Evolutionary conservation across 2,329 filamentous ascomycete species (phyloP), one percentile per base, ranked within the genome.

Genomic region (Biscogniauxia mediterranea): DNA sequence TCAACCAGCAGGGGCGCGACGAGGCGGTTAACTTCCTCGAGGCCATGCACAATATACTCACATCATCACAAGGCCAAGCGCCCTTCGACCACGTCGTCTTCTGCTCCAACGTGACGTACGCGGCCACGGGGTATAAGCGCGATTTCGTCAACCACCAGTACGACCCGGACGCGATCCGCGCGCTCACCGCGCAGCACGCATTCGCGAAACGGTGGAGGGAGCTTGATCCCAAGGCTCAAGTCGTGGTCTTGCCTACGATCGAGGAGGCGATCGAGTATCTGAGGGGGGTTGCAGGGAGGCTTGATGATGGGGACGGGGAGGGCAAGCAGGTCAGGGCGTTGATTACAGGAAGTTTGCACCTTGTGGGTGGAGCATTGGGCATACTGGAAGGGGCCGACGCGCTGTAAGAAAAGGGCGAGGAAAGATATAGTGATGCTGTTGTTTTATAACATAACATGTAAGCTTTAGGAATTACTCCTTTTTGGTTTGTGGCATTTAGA

Each of bases 21-120:
- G 82, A 84, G 70, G 78, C 83, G 42, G 74, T 85, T 25, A 76
- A 81, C 58, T 85, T 88, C 55, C 78, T 88, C 13, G 76, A 78
- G 20, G 77, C 78, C 2, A 75, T 87, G 21, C 69, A 79, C 61
- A 69, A 71, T 2, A 73, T 77, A 3, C 69, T 73, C 7, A 8
- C 71, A 74, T 21, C 66, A 71, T 49, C 73, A 71, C 61, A 15
- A 17, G 66, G 68, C 0, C 68, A 72, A 26, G 69, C 68, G 9
- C 66, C 77, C 0, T 94, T 96, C 72, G 86, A 87, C 20, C 87
- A 92, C 70, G 91, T 86, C 56, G 81, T 96, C 56, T 96, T 96
- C 78, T 95, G 90, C 73, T 91, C 90, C 1, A 96, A 96, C 71
- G 85, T 85, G 61, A 84, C 84, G 1, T 83, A 82, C 65, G 77